Conservation (phyloP, 23 red algal genomes). For the Gracilaria domingensis region DNA sequence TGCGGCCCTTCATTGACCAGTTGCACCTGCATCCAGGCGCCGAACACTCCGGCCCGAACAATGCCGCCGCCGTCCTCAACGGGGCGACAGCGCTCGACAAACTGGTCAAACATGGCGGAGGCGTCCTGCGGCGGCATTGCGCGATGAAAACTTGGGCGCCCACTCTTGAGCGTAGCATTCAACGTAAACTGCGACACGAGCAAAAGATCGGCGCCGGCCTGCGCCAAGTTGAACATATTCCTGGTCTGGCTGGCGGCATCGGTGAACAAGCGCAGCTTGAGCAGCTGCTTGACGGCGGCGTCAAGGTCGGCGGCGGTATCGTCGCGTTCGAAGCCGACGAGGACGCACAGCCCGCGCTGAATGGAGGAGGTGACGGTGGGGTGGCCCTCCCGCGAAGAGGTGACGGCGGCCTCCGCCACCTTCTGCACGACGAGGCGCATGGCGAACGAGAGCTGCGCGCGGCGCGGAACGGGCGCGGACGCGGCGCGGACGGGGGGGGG, state of each 20-base stretch:
- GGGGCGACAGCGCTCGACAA: conserved; percentile 34
- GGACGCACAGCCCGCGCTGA: conserved; percentile 37
- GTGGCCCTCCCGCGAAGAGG: conserved; percentile 21
- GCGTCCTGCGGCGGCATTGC: conserved; percentile 46
- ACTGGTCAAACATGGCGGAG: conserved; percentile 37
- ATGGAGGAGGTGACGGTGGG: conserved; percentile 55
- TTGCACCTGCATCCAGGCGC: conserved; percentile 68
- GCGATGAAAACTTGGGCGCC: conserved; percentile 69
- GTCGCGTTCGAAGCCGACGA: conserved; percentile 63
- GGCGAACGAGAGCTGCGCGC: not conserved
- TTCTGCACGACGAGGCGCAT: conserved; percentile 73
- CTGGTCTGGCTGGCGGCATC: not conserved
- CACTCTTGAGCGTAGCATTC: conserved; percentile 54
- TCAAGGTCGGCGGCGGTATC: conserved; percentile 31
- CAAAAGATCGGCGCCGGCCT: conserved; percentile 31
- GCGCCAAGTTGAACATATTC: conserved; percentile 13
- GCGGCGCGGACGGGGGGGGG: not conserved
- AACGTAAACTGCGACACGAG: conserved; percentile 78
- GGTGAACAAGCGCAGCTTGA: conserved; percentile 57
- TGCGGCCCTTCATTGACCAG: conserved; percentile 70
- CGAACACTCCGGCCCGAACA: conserved; percentile 58
- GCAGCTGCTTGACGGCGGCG: conserved; percentile 33
- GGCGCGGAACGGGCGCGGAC: not conserved
- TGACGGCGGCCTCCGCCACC: conserved; percentile 62
- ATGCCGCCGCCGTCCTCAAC: not conserved